Conservation (phyloP, 805 yeast genomes). For the Metschnikowia drakensbergensis region DNA sequence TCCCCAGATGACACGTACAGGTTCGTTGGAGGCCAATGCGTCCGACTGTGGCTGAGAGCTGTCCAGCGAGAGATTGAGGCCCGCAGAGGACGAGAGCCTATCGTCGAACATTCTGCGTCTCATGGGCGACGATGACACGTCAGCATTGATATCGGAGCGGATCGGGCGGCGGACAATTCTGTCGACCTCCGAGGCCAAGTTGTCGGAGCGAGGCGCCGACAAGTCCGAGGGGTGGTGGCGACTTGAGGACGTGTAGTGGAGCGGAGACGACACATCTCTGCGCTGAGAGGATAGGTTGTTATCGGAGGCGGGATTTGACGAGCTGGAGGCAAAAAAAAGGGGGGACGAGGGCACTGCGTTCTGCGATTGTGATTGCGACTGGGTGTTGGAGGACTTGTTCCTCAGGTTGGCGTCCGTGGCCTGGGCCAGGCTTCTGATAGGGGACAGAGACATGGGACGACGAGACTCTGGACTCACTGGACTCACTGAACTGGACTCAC, state of each 20-base stretch:
- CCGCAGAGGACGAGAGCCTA: conserved; percentile 14
- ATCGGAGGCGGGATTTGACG: conserved; percentile 40
- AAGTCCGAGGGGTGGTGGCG: conserved; percentile 32
- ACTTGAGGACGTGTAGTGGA: conserved; percentile 45
- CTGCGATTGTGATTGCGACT: conserved; percentile 35
- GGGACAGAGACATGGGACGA: conserved; percentile 23
- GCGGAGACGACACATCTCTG: conserved; percentile 45
- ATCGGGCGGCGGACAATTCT: conserved; percentile 47
- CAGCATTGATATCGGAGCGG: conserved; percentile 78
- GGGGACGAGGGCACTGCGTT: conserved; percentile 54
- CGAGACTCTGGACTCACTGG: no score
- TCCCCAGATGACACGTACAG: conserved; percentile 95
- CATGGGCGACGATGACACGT: conserved; percentile 62
- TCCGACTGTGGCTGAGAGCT: conserved; percentile 29
- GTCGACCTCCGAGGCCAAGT: conserved; percentile 40
- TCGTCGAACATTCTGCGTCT: conserved; percentile 56
- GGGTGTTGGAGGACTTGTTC: conserved; percentile 19
- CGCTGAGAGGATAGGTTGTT: conserved; percentile 23
- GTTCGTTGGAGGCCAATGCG: conserved; percentile 48
- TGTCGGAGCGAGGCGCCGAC: conserved; percentile 42
- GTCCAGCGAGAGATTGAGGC: conserved; percentile 16
- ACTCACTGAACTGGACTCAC: no score
- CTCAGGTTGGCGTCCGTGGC: conserved; percentile 8
- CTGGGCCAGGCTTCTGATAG: conserved; percentile 17
- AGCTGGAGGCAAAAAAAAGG: conserved; percentile 48